Base-by-base conservation (phyloP, 2,329 filamentous ascomycete species). In the Fusarium penzigii region DNA sequence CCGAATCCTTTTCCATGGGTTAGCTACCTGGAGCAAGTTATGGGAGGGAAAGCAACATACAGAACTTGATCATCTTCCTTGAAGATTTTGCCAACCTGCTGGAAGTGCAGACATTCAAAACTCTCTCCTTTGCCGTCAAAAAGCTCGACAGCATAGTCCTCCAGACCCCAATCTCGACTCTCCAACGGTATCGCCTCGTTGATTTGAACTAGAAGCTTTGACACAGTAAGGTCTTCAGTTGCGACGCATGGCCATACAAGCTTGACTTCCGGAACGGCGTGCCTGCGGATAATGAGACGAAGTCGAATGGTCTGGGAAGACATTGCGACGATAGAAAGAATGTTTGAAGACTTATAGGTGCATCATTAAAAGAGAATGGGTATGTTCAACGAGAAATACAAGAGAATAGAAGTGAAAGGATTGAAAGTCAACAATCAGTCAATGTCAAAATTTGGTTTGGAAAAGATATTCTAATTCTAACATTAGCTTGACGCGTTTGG, bases 101-200 rank as follows among this genome's bases (percentile, higher is more conserved):
- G 87, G 64, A 90, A 97, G 73, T 97, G 93, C 51, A 97, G 73
- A 63, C 90, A 94, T 72, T 97, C 93, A 60, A 90, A 97, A 42
- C 82, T 85, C 16, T 72, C 75, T n/a, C 80, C 80, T 38, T 75
- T 72, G 29, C 66, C 63, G 49, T 80, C 78, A 17, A 71, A 71
- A 4, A 96, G 79, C 70, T 95, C 89, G 29, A 96, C 90, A 9
- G 83, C 83, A 70, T 97, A 97, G 68, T 97, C 90, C 65, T 97
- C 92, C 4, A 96, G 74, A 0, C 90, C 91, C 90, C 91, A 96
- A 53, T 91, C 79, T 39, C 80, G 79, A 51, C 86, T 85, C 73
- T 96, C 92, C 0, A 97, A 82, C 0, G 92, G 92, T 2, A 97
- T 76, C 14, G 89, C 80, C 41, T 89, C 83, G 71, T 95, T 92